Base-by-base conservation (phyloP, 441 rosid genomes). In the Flueggea neowawraea region DNA sequence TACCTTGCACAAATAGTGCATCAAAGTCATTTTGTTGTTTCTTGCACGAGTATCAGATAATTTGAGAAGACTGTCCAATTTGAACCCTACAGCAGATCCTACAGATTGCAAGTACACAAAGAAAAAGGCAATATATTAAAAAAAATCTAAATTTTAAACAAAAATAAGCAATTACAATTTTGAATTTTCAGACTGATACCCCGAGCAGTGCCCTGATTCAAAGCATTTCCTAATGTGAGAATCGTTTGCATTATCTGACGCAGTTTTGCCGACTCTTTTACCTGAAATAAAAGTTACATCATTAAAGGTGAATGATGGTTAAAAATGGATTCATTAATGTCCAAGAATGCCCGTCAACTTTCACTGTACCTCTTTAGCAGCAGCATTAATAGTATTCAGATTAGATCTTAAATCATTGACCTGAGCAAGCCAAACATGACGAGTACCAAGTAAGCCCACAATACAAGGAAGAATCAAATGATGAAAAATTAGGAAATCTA, bases 191-290 rank as follows among this genome's bases (percentile, higher is more conserved):
- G 49, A 39, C 54, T 54, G 39, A 53, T 68, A 94, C 99, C 99
- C 83, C 99, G 79, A 14, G 94, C 96, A 50, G 99, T 94, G 75
- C 99, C 99, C 65, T 94, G 99, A 78, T 94, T 94, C 73, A 94
- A 71, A 78, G 99, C 99, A 82, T 94, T 94, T 68, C 99, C 96
- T 65, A 95, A 63, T 57, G 97, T 91, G 67, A 95, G 84, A 64
- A 95, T 86, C 52, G 97, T 95, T 78, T 89, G 97, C 99, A 95
- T 95, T 82, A 95, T 79, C 82, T 91, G 99, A 52, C 97, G 97
- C 77, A 95, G 69, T 74, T 95, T 95, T 13, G 65, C 79, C 1
- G 99, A 91, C 57, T 95, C 94, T 75, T 89, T 95, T 55, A 95
- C 97, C 99, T 95, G 82, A 66, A 62, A 75, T 43, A 22, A 22